These are phyloP conservation scores for Kernera saxatilis DNA, from an alignment of 345 rosid species.

Conservation along the genomic window DNA sequence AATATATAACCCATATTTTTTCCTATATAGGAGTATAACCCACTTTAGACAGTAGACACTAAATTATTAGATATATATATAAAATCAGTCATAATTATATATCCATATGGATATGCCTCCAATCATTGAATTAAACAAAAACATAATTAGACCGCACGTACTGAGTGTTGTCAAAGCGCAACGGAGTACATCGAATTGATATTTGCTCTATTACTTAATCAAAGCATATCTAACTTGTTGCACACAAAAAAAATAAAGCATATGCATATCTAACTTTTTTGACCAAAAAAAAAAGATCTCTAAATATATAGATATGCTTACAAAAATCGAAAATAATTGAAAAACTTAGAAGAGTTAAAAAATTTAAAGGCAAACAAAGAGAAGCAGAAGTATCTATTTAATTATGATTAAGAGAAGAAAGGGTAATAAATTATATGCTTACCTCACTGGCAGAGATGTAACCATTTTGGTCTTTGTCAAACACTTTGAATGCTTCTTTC, in stretches of 20 bases:
- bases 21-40: not conserved
- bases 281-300: not conserved
- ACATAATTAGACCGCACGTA: slow-evolving; percentile 10
- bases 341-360: not conserved
- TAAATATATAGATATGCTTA: not conserved
- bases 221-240: not conserved
- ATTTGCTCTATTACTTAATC: not conserved
- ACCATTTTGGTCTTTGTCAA: slow-evolving; percentile 84
- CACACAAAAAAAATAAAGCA: not conserved
- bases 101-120: not conserved
- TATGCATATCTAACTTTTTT: not conserved
- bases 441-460: slow-evolving; percentile 85
- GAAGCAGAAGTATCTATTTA: not conserved
- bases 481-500: slow-evolving; percentile 79
- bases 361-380: not conserved
- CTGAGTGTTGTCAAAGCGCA: not conserved
- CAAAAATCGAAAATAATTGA: not conserved
- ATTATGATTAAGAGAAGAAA: not conserved
- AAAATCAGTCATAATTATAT: not conserved
- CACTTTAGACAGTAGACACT: not conserved
- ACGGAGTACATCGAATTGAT: not conserved
- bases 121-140: not conserved
- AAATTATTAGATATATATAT: not conserved
- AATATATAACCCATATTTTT: not conserved
- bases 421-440: not conserved